Conservation (phyloP, 257 asterid genomes). For the Paulownia fortunei region DNA sequence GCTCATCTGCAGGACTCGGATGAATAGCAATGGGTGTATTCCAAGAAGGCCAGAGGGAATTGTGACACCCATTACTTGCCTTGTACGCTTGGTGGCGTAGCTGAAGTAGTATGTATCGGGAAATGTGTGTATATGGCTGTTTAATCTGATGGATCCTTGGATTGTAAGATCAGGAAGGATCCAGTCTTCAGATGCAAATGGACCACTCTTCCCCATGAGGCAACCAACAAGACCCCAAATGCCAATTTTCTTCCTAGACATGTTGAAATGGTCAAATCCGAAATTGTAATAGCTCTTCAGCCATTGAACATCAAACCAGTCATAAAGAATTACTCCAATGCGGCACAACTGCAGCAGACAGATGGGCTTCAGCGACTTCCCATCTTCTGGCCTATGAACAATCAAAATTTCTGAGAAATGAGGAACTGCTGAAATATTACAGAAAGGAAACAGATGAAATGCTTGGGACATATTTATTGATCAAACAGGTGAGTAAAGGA, state of each 20-base stretch:
- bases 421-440: neutral
- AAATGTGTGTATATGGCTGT: constrained; percentile 65
- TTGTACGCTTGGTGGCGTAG: constrained; percentile 87
- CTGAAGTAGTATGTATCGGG: constrained; percentile 93
- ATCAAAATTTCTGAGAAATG: neutral
- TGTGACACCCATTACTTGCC: constrained; percentile 69
- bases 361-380: constrained; percentile 77
- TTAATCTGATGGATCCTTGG: constrained; percentile 79
- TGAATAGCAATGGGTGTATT: constrained; percentile 80
- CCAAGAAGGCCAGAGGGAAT: constrained; percentile 84
- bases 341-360: constrained; percentile 88
- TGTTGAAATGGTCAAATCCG: constrained; percentile 92
- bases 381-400: constrained; percentile 79
- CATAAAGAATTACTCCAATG: constrained; percentile 79
- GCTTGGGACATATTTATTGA: neutral
- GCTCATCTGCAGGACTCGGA: constrained; percentile 91
- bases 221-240: constrained; percentile 81
- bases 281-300: constrained; percentile 84
- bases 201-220: constrained; percentile 81
- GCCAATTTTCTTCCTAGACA: constrained; percentile 78
- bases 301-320: constrained; percentile 88
- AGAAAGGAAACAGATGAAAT: neutral
- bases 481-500: neutral
- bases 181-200: constrained; percentile 94
- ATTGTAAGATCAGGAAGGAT: constrained; percentile 92